Conservation (phyloP, 768 basidiomycete species). For the Lyophyllum decastes region DNA sequence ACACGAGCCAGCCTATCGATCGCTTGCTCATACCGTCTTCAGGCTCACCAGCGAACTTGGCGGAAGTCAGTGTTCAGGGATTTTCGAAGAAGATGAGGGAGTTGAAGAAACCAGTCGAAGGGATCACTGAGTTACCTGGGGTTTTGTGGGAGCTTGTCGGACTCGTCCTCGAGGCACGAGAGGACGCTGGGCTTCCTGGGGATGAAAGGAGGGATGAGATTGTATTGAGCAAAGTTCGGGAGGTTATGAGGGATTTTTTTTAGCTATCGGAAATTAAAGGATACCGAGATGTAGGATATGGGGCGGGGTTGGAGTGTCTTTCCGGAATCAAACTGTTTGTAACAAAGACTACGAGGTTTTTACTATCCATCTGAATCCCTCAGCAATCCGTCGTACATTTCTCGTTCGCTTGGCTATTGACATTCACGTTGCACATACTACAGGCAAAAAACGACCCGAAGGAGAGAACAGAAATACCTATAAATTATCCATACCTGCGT, state of each 20-base stretch:
- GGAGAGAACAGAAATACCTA: not conserved
- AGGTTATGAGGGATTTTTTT: conserved; percentile 25
- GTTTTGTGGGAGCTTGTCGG: conserved; percentile 32
- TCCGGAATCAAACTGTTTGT: not conserved
- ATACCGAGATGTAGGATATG: not conserved
- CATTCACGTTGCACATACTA: not conserved
- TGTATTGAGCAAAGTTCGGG: conserved; percentile 28
- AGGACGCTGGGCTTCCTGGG: conserved; percentile 14
- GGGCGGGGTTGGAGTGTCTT: not conserved
- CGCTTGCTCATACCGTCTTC: conserved; percentile 27
- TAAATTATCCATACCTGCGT: not conserved
- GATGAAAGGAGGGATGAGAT: conserved; percentile 22
- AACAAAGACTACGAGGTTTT: too few relatives aligned
- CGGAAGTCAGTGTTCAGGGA: conserved; percentile 36
- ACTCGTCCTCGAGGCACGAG: conserved; percentile 34
- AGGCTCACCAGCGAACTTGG: conserved; percentile 15
- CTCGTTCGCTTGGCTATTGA: too few relatives aligned
- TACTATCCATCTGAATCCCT: too few relatives aligned
- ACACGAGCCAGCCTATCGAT: conserved; percentile 35
- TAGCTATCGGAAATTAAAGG: conserved; percentile 1
- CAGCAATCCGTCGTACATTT: too few relatives aligned
- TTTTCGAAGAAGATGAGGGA: conserved; percentile 29
- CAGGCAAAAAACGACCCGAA: too few relatives aligned
- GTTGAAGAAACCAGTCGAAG: conserved; percentile 28
- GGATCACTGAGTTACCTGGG: conserved; percentile 27